Evolutionary conservation across 495 filamentous ascomycete species (phyloP).

Genomic region (Aspergillus panamensis): DNA sequence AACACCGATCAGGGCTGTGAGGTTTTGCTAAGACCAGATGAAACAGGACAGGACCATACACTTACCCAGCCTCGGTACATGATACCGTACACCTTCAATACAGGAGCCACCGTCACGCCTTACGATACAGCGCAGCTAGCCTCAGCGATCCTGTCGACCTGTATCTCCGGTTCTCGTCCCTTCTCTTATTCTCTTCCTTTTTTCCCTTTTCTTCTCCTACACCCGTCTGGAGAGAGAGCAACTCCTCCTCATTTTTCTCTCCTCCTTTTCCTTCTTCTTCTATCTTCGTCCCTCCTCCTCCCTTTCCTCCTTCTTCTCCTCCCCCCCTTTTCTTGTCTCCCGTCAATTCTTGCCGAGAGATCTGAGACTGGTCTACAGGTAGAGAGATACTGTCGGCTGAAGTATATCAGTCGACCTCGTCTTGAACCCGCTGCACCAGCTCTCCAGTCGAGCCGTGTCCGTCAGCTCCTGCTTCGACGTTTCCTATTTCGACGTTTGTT

Average conservation of each 20-base stretch:
- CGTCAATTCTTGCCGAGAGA: conserved; percentile 50
- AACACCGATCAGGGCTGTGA: conserved; percentile 9
- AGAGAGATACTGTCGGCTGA: conserved; percentile 27
- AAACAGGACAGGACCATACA: conserved; percentile 22
- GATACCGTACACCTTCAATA: conserved; percentile 15
- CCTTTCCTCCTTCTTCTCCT: conserved; percentile 48
- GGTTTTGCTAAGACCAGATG: conserved; percentile 23
- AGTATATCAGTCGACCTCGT: conserved; percentile 37
- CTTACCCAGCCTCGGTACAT: conserved; percentile 7
- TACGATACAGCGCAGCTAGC: conserved; percentile 24
- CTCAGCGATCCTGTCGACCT: conserved; percentile 32
- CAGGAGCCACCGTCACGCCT: conserved; percentile 19
- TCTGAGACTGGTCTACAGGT: conserved; percentile 38
- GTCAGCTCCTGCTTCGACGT: conserved; percentile 42
- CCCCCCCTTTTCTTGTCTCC: conserved; percentile 51
- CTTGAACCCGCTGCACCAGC: conserved; percentile 31
- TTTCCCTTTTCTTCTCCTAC: conserved; percentile 43
- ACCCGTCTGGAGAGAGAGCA: conserved; percentile 50
- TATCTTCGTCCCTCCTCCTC: conserved; percentile 44
- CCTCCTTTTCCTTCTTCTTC: conserved; percentile 54
- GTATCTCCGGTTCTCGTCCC: conserved; percentile 34
- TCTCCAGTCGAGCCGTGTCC: conserved; percentile 48
- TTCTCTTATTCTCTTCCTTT: conserved; percentile 30
- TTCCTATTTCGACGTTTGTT: conserved; percentile 45
- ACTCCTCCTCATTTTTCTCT: conserved; percentile 47